Conservation (phyloP, 2,329 filamentous ascomycete genomes). For the Aureobasidium sp. region DNA sequence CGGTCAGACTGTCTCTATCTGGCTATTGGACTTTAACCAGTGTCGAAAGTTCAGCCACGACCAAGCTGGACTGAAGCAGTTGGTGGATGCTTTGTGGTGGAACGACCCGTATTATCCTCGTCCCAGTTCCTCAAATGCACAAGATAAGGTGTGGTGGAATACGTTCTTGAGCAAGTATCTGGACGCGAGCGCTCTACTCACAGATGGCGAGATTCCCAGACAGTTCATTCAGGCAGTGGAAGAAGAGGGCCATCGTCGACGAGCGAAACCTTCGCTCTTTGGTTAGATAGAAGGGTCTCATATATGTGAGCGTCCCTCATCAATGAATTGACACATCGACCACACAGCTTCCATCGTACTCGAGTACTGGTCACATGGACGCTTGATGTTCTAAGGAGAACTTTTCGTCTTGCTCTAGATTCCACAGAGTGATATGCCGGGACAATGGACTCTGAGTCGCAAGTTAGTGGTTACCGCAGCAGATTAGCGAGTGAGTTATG, state of each 20-base stretch:
- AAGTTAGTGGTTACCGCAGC: no score
- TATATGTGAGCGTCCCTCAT: not conserved
- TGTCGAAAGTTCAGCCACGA: conserved; percentile 45
- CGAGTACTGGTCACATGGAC: no score
- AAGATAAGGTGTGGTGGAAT: not conserved
- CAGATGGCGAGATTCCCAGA: not conserved
- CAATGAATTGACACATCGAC: not conserved
- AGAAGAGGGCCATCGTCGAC: not conserved
- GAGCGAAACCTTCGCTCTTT: not conserved
- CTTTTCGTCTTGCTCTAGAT: no score
- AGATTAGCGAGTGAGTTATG: no score
- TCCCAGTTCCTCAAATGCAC: conserved; percentile 22
- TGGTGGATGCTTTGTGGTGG: conserved; percentile 35
- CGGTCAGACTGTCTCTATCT: conserved; percentile 17
- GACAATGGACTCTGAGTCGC: no score
- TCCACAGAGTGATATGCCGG: no score
- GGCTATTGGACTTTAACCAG: conserved; percentile 53
- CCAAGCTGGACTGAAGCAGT: conserved; percentile 35
- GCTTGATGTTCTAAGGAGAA: no score
- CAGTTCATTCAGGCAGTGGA: not conserved
- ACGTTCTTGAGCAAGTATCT: not conserved
- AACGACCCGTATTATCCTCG: conserved; percentile 48
- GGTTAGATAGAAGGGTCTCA: not conserved
- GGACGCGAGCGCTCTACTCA: not conserved
- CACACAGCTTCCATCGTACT: not conserved